Evolutionary conservation across 1,284 basidiomycete species (phyloP).

Genomic region (Kalmanozyma brasiliensis): DNA sequence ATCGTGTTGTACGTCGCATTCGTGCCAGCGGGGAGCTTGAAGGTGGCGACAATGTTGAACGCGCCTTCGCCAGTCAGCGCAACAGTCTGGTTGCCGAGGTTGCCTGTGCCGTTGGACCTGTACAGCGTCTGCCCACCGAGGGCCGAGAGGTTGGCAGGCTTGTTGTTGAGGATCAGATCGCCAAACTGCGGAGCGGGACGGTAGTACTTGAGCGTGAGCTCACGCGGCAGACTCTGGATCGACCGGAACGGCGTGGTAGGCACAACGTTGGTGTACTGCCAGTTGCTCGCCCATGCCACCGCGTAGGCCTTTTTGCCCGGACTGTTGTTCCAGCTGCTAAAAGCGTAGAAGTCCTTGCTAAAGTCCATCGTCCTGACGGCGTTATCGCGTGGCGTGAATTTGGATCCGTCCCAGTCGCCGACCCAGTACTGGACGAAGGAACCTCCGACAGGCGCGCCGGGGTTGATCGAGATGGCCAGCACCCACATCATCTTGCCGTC

Average conservation of each 20-base stretch:
- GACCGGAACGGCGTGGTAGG: slow-evolving; percentile 69
- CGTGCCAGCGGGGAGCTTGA: slow-evolving; percentile 43
- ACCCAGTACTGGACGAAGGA: slow-evolving; percentile 68
- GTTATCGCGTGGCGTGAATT: slow-evolving; percentile 67
- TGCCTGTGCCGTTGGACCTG: slow-evolving; percentile 15
- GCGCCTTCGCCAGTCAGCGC: slow-evolving; percentile 60
- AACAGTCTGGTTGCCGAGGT: slow-evolving; percentile 53
- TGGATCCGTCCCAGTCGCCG: slow-evolving; percentile 69
- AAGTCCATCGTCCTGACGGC: slow-evolving; percentile 68
- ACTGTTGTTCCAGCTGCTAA: slow-evolving; percentile 68
- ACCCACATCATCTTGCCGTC: slow-evolving; percentile 57
- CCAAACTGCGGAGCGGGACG: slow-evolving; percentile 54
- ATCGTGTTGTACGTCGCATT: slow-evolving; percentile 42
- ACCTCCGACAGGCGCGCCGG: slow-evolving; percentile 66
- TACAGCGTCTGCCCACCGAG: slow-evolving; percentile 47
- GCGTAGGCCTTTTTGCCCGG: slow-evolving; percentile 58
- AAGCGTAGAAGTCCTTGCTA: slow-evolving; percentile 70
- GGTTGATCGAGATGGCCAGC: slow-evolving; percentile 59
- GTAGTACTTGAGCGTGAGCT: slow-evolving; percentile 64
- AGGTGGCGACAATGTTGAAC: slow-evolving; percentile 65
- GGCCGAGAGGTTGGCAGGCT: slow-evolving; percentile 61
- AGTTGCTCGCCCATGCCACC: slow-evolving; percentile 70
- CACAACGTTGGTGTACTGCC: slow-evolving; percentile 68
- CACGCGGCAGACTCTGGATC: slow-evolving; percentile 65
- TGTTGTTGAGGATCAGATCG: slow-evolving; percentile 66